These are phyloP conservation scores for Silene latifolia DNA, from an alignment of 148 eudicot genomes.

Conservation along the genomic window DNA sequence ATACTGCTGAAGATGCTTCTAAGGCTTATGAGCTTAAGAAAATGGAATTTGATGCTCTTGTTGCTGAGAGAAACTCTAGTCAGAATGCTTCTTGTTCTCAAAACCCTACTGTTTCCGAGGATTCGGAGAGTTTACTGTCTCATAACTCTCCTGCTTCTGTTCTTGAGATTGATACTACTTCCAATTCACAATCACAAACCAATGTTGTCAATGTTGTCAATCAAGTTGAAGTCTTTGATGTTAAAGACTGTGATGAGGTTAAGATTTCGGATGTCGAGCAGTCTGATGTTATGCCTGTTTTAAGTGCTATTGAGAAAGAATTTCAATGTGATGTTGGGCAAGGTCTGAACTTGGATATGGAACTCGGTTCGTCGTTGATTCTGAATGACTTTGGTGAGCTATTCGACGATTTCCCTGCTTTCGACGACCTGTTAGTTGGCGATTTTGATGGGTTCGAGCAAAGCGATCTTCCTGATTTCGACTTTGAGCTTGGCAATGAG, in stretches of 20 bases:
- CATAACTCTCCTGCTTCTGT: constrained; percentile 55
- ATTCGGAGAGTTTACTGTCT: constrained; percentile 40
- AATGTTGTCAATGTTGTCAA: neutral
- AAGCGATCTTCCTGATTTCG: constrained; percentile 57
- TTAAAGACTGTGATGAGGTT: constrained; percentile 3
- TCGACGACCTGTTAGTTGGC: constrained; percentile 34
- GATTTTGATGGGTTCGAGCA: constrained; percentile 37
- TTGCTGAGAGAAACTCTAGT: constrained; percentile 31
- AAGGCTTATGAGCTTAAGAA: constrained; percentile 52
- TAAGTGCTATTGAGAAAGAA: constrained; percentile 8
- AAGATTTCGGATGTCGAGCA: constrained; percentile 2
- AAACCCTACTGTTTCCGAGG: constrained; percentile 35
- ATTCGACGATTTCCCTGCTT: constrained; percentile 33
- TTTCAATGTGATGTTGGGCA: constrained; percentile 27
- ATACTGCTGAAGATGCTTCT: constrained; percentile 71
- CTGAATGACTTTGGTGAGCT: constrained; percentile 36
- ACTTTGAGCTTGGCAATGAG: constrained; percentile 57
- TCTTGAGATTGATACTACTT: constrained; percentile 42
- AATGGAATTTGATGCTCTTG: constrained; percentile 35
- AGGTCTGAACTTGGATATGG: constrained; percentile 50
- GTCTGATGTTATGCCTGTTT: constrained; percentile 19
- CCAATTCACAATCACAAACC: constrained; percentile 20
- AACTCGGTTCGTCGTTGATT: constrained; percentile 34
- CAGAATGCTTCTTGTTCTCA: constrained; percentile 20
- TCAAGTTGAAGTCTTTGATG: neutral